Conservation (phyloP, 2,329 filamentous ascomycete species). For the Thelonectria rubi region DNA sequence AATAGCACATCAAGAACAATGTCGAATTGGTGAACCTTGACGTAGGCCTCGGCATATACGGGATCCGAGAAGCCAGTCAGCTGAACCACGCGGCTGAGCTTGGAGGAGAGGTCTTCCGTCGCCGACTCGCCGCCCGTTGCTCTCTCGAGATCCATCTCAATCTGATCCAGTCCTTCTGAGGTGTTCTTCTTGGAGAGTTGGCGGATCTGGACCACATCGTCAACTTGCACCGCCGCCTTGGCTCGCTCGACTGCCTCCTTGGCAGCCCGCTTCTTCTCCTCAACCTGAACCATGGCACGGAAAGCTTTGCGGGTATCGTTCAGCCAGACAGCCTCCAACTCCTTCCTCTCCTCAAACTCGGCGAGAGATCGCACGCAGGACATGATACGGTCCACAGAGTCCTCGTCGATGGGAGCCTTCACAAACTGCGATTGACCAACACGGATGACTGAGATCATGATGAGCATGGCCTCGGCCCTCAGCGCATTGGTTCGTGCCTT, state of each 20-base stretch:
- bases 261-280: slow-evolving; percentile 97
- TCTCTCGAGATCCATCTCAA: slow-evolving; percentile 89
- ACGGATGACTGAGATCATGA: slow-evolving; percentile 98
- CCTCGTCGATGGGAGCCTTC: slow-evolving; percentile 96
- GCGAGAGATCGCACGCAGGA: slow-evolving; percentile 92
- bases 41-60: slow-evolving; percentile 98
- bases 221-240: slow-evolving; percentile 92
- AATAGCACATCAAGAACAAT: slow-evolving; percentile 96
- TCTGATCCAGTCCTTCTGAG: slow-evolving; percentile 82
- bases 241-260: slow-evolving; percentile 93
- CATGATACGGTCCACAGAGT: slow-evolving; percentile 99
- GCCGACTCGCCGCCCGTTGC: slow-evolving; percentile 89
- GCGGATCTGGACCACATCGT: slow-evolving; percentile 91
- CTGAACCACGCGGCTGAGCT: slow-evolving; percentile 95
- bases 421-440: slow-evolving; percentile 99
- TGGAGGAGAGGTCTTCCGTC: slow-evolving; percentile 88
- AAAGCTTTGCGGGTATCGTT: slow-evolving; percentile 96
- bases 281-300: slow-evolving; percentile 94
- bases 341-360: slow-evolving; percentile 88
- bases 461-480: slow-evolving; percentile 96
- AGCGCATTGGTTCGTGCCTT: slow-evolving; percentile 89
- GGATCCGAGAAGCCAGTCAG: slow-evolving; percentile 98
- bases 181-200: slow-evolving; percentile 93
- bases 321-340: slow-evolving; percentile 90
- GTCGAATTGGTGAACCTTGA: slow-evolving; percentile 98